These are phyloP conservation scores for Rhodosporidiobolus odoratus DNA, from an alignment of 768 basidiomycete genomes.

Conservation along the genomic window DNA sequence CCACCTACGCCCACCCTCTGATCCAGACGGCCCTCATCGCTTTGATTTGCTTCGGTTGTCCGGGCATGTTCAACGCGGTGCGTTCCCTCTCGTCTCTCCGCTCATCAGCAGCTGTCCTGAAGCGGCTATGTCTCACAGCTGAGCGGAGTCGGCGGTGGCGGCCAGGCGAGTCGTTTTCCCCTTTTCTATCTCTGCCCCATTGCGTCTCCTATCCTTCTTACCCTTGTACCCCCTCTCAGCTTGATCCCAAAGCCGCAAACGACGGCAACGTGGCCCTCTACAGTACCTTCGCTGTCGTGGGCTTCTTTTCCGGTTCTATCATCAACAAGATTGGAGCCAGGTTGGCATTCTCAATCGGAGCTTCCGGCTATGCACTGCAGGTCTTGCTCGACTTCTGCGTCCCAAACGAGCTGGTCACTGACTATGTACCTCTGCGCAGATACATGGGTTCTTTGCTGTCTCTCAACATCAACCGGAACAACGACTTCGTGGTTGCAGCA, in stretches of 20 bases:
- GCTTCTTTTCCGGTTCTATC: constrained; percentile 65
- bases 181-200: too few relatives aligned
- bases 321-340: constrained; percentile 76
- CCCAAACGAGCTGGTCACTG: too few relatives aligned
- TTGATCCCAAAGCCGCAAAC: constrained; percentile 61
- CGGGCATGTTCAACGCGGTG: not conserved
- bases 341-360: constrained; percentile 67
- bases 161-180: constrained; percentile 41
- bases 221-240: constrained; percentile 45
- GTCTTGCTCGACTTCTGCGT: too few relatives aligned
- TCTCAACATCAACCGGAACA: constrained; percentile 62
- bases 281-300: constrained; percentile 58
- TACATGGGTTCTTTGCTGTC: constrained; percentile 47
- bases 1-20: constrained; percentile 1
- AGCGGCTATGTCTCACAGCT: not conserved
- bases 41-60: constrained; percentile 27
- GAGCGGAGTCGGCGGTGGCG: constrained; percentile 65
- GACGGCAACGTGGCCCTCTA: constrained; percentile 56
- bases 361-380: constrained; percentile 68
- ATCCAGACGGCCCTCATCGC: constrained; percentile 21
- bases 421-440: too few relatives aligned
- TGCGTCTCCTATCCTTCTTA: not conserved
- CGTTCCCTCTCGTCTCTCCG: not conserved
- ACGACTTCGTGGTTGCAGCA: constrained; percentile 62
- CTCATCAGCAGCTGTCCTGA: not conserved